Evolutionary conservation across 345 rosid species (phyloP).

Genomic region (Corchorus capsularis): DNA sequence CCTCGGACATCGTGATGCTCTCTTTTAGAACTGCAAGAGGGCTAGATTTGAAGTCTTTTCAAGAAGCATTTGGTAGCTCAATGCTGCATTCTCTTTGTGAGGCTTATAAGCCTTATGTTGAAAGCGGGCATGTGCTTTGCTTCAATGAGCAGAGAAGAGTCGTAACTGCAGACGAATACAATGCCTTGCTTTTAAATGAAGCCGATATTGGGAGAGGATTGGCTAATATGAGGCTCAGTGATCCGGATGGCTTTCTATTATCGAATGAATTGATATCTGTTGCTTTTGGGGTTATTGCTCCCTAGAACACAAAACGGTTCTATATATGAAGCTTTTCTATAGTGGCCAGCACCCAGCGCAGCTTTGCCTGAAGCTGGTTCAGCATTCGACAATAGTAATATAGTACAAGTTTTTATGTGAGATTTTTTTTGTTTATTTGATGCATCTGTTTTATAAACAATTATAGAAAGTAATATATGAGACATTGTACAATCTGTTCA

Average conservation of each 20-base stretch:
- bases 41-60: slow-evolving; percentile 60
- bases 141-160: slow-evolving; percentile 58
- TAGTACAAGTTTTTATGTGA: no score
- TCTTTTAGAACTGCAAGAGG: slow-evolving; percentile 87
- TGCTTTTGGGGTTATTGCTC: slow-evolving; percentile 59
- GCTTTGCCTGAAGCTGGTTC: neutral
- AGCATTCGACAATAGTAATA: no score
- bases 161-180: slow-evolving; percentile 45
- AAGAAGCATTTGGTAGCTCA: slow-evolving; percentile 59
- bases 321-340: neutral
- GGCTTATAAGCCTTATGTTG: slow-evolving; percentile 58
- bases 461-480: no score
- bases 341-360: neutral
- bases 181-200: slow-evolving; percentile 30
- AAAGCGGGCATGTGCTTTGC: slow-evolving; percentile 75
- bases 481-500: no score
- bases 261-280: slow-evolving; percentile 83
- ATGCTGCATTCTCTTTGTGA: slow-evolving; percentile 58
- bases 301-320: slow-evolving; percentile 25
- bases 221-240: slow-evolving; percentile 65
- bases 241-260: slow-evolving; percentile 90
- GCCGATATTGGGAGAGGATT: slow-evolving; percentile 40
- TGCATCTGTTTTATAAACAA: no score
- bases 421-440: no score
- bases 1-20: slow-evolving; percentile 82